phyloP scores from a whole-genome alignment of 345 rosid species.

The Eutrema japonicum region DNA sequence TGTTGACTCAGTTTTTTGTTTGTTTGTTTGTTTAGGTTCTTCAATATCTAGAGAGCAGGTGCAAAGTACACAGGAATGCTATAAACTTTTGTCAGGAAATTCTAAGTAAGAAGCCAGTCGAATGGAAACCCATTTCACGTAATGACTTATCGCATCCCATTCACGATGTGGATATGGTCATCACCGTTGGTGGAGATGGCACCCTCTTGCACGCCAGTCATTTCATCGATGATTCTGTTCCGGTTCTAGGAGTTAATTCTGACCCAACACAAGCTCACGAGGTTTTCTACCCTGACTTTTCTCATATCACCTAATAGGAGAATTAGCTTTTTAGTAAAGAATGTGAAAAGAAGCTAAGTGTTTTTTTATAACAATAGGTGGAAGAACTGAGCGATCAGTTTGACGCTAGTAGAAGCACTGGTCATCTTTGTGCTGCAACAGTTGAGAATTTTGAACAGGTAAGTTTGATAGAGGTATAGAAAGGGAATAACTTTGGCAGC shows the following conservation, averaged over 20 bases:
- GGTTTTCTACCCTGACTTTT: slow-evolving; percentile 45
- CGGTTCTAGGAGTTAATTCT: slow-evolving; percentile 86
- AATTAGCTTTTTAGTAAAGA: not conserved
- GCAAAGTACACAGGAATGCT: slow-evolving; percentile 71
- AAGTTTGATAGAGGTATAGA: slow-evolving; percentile 33
- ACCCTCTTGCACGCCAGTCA: slow-evolving; percentile 95
- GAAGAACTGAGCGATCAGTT: slow-evolving; percentile 65
- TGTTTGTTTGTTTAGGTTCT: slow-evolving; percentile 45
- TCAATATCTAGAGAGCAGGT: slow-evolving; percentile 69
- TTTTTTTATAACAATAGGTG: slow-evolving; percentile 50
- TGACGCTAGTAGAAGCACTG: slow-evolving; percentile 88
- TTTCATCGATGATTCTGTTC: slow-evolving; percentile 74
- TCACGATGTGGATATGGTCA: slow-evolving; percentile 75
- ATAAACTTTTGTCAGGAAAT: slow-evolving; percentile 69
- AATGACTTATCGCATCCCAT: slow-evolving; percentile 56
- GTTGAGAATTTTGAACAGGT: slow-evolving; percentile 80
- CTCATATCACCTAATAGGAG: not conserved
- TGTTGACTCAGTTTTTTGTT: not conserved
- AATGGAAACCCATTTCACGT: slow-evolving; percentile 69
- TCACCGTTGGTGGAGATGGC: slow-evolving; percentile 94
- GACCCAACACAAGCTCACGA: slow-evolving; percentile 85
- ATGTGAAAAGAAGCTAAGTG: slow-evolving; percentile 12
- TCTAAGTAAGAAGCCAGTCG: slow-evolving; percentile 63
- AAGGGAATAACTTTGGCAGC: no score
- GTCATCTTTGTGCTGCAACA: slow-evolving; percentile 86